Conservation (phyloP, 352 stramenopile genomes). For the Phytophthora sojae region DNA sequence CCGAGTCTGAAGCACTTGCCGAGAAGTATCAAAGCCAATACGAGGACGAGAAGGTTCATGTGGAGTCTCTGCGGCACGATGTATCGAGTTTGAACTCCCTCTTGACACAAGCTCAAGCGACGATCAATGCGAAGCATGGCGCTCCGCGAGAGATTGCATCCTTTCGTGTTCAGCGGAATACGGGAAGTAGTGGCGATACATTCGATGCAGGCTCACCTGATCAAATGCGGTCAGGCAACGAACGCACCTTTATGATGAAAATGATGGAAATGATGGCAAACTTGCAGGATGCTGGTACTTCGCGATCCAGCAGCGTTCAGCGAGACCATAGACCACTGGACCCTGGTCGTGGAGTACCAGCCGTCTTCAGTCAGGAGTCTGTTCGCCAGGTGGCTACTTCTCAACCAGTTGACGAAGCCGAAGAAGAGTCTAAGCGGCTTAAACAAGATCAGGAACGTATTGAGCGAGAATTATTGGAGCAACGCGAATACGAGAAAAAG, state of each 20-base stretch:
- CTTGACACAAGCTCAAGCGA: slow-evolving; percentile 65
- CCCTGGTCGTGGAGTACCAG: neutral
- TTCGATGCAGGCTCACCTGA: neutral
- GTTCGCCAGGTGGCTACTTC: neutral
- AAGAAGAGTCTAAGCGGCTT: slow-evolving; percentile 54
- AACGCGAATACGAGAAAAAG: slow-evolving; percentile 57
- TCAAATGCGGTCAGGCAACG: slow-evolving; percentile 14
- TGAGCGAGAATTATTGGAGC: slow-evolving; percentile 57
- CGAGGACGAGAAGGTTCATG: slow-evolving; percentile 81
- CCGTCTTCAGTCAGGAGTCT: neutral
- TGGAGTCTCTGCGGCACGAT: slow-evolving; percentile 73
- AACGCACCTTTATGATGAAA: slow-evolving; percentile 60
- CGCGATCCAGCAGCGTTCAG: neutral
- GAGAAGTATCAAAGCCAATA: slow-evolving; percentile 78
- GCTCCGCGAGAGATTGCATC: slow-evolving; percentile 11
- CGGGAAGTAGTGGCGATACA: neutral
- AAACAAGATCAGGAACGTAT: slow-evolving; percentile 48
- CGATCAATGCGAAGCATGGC: slow-evolving; percentile 53
- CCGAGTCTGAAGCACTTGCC: slow-evolving; percentile 54
- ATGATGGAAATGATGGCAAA: slow-evolving; percentile 78
- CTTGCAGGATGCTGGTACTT: slow-evolving; percentile 21
- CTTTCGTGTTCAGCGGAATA: slow-evolving; percentile 14
- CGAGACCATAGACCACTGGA: neutral
- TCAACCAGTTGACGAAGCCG: slow-evolving; percentile 32
- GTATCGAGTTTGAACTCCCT: slow-evolving; percentile 68